phyloP scores from a whole-genome alignment of 2,329 filamentous ascomycete species.

The Neopestalotiopsis rosae region DNA sequence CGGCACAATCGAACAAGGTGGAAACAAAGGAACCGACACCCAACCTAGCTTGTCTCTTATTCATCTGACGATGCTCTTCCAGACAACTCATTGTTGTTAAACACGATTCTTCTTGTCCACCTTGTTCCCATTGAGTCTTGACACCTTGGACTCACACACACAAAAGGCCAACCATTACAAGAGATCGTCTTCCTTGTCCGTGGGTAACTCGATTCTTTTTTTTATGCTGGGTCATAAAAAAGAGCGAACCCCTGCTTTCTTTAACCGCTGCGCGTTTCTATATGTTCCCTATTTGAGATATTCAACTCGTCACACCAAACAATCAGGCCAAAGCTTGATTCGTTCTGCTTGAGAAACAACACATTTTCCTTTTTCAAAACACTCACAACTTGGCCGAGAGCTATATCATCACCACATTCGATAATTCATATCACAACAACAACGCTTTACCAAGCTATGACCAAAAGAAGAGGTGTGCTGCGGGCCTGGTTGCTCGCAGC shows the following conservation, averaged over 20 bases:
- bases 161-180: conserved; percentile 24
- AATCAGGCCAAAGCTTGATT: neutral
- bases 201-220: conserved; percentile 27
- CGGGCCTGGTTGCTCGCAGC: conserved; percentile 44
- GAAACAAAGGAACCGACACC: conserved; percentile 32
- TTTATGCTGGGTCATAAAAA: conserved; percentile 14
- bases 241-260: conserved; percentile 18
- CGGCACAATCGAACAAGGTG: conserved; percentile 27
- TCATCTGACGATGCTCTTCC: conserved; percentile 15
- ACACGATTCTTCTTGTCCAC: conserved; percentile 20
- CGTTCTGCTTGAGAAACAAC: conserved; percentile 3
- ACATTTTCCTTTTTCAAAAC: neutral
- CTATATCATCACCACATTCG: neutral
- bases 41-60: neutral
- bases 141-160: conserved; percentile 19
- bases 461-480: conserved; percentile 34
- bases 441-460: conserved; percentile 29
- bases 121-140: conserved; percentile 22
- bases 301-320: neutral
- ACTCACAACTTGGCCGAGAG: neutral
- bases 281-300: conserved; percentile 10
- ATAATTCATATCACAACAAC: conserved; percentile 7
- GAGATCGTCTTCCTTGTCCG: conserved; percentile 32
- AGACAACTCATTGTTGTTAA: conserved; percentile 23
- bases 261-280: conserved; percentile 7